These are phyloP conservation scores for Myxozyma melibiosi DNA, from an alignment of 805 yeast genomes.

Conservation along the genomic window DNA sequence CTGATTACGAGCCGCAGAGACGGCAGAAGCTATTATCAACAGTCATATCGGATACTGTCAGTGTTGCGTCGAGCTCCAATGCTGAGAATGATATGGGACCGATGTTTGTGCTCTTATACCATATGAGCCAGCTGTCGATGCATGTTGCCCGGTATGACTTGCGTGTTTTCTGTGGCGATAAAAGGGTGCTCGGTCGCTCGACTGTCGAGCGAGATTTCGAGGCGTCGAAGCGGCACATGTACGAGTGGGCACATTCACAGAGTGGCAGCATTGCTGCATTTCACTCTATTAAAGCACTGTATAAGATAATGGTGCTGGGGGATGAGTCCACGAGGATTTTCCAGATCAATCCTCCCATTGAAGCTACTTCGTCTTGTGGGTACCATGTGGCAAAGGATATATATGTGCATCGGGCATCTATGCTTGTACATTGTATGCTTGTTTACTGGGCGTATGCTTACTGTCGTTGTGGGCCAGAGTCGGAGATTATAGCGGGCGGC, in stretches of 20 bases:
- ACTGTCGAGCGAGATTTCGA: constrained; percentile 56
- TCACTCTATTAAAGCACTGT: constrained; percentile 49
- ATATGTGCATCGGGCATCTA: constrained; percentile 37
- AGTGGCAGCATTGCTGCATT: constrained; percentile 53
- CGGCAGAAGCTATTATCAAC: neutral
- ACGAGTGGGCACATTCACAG: constrained; percentile 52
- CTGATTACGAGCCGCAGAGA: constrained; percentile 27
- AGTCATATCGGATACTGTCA: neutral
- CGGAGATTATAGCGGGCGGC: constrained; percentile 21
- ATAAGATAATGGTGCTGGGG: constrained; percentile 17
- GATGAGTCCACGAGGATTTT: constrained; percentile 7
- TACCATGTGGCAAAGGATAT: constrained; percentile 35
- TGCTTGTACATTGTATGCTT: constrained; percentile 37
- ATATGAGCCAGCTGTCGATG: constrained; percentile 39
- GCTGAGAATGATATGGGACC: constrained; percentile 11
- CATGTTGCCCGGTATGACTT: constrained; percentile 76
- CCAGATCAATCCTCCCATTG: neutral
- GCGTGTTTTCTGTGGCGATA: constrained; percentile 78
- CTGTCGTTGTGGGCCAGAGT: constrained; percentile 41
- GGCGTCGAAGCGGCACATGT: constrained; percentile 52
- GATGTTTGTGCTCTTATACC: constrained; percentile 13
- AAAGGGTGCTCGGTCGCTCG: constrained; percentile 71
- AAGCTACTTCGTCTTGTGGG: constrained; percentile 20
- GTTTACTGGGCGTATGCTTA: constrained; percentile 44
- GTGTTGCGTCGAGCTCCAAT: neutral